phyloP scores from a whole-genome alignment of 2,329 filamentous ascomycete genomes.

The Hypoxylon sp. region DNA sequence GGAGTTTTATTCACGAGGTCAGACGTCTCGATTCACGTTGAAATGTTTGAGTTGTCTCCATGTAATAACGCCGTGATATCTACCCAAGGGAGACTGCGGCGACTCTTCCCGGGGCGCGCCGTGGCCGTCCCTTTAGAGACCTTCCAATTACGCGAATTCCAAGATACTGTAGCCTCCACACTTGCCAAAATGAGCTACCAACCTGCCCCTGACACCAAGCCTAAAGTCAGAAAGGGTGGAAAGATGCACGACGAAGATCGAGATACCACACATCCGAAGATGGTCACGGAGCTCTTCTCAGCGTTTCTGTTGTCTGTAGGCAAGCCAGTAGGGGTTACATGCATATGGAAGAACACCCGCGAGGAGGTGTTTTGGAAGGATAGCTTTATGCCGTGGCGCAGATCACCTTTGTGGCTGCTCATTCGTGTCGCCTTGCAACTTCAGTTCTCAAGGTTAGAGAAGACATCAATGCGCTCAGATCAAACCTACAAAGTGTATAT shows the following conservation, averaged over 20 bases:
- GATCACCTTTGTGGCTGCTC: slow-evolving; percentile 66
- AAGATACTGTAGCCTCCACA: slow-evolving; percentile 34
- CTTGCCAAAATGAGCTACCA: slow-evolving; percentile 44
- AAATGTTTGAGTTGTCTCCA: slow-evolving; percentile 55
- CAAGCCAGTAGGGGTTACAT: slow-evolving; percentile 37
- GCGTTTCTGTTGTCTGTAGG: slow-evolving; percentile 59
- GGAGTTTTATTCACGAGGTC: slow-evolving; percentile 51
- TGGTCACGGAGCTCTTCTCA: slow-evolving; percentile 64
- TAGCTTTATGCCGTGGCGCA: slow-evolving; percentile 52
- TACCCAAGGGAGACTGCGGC: slow-evolving; percentile 49
- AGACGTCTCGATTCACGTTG: slow-evolving; percentile 44
- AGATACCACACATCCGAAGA: slow-evolving; percentile 62
- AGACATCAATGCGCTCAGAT: background rate
- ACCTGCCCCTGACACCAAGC: slow-evolving; percentile 22
- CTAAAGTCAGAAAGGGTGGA: slow-evolving; percentile 53
- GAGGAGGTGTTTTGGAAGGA: slow-evolving; percentile 63
- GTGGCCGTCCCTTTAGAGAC: slow-evolving; percentile 38
- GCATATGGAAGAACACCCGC: slow-evolving; percentile 63
- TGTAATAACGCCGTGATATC: slow-evolving; percentile 45
- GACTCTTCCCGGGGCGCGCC: slow-evolving; percentile 46
- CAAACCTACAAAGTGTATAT: slow-evolving; percentile 65
- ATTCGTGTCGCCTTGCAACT: slow-evolving; percentile 65
- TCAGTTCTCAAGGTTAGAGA: slow-evolving; percentile 26
- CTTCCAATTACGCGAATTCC: slow-evolving; percentile 35
- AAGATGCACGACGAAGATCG: slow-evolving; percentile 54